A percentile compares a stretch with the other conserved stretches of the same genome.
phyloP scores from a whole-genome alignment of 2,329 filamentous ascomycete genomes.

The Phyllosticta ampelicida region DNA sequence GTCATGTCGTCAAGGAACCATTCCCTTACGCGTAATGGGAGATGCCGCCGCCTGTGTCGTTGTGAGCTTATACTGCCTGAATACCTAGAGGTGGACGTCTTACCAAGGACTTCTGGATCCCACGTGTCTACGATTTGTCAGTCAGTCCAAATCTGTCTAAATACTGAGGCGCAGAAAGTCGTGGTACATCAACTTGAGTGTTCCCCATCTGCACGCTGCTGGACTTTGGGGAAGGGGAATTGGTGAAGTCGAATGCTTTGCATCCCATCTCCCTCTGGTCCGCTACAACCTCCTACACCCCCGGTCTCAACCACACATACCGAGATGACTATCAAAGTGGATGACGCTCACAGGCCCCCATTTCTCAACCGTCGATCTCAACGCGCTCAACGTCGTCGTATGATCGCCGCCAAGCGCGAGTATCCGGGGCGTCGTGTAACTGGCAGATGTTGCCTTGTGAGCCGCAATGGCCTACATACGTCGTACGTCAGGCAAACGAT shows the following conservation, averaged over 20 bases:
- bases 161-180: too few relatives aligned
- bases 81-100: slow-evolving; percentile 7
- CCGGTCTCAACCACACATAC: slow-evolving; percentile 13
- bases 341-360: slow-evolving; percentile 48
- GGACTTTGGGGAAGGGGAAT: too few relatives aligned
- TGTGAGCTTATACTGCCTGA: slow-evolving; percentile 12
- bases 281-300: too few relatives aligned
- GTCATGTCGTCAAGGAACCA: background rate
- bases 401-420: slow-evolving; percentile 46
- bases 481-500: slow-evolving; percentile 1
- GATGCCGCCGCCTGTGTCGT: slow-evolving; percentile 40
- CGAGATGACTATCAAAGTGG: slow-evolving; percentile 47
- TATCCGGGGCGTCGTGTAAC: slow-evolving; percentile 39
- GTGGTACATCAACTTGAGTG: background rate
- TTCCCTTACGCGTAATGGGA: slow-evolving; percentile 46
- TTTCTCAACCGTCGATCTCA: slow-evolving; percentile 38
- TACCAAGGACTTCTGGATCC: slow-evolving; percentile 44
- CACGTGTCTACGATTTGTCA: slow-evolving; percentile 37
- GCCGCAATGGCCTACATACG: slow-evolving; percentile 32
- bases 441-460: slow-evolving; percentile 35
- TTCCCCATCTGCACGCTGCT: too few relatives aligned
- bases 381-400: slow-evolving; percentile 43
- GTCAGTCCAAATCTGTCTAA: background rate
- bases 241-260: background rate
- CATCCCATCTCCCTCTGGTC: too few relatives aligned